A percentile compares a stretch with the other conserved stretches of the same genome.
Evolutionary conservation across 1,284 basidiomycete species (phyloP).

Genomic region (Coriolopsis trogii): DNA sequence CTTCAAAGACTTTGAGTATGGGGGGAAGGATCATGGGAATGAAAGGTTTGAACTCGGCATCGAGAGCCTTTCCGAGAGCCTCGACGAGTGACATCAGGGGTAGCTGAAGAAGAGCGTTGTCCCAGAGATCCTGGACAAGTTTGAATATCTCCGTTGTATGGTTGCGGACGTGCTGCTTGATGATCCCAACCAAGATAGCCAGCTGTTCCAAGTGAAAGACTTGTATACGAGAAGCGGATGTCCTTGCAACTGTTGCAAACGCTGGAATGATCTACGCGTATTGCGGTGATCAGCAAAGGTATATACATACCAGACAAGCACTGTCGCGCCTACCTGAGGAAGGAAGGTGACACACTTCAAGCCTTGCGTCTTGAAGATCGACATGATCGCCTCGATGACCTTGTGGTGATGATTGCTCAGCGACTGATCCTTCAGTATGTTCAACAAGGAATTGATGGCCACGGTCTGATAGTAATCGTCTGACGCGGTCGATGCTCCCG

Average conservation of each 20-base stretch:
- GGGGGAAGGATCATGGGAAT: slow-evolving; percentile 92
- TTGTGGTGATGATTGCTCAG: slow-evolving; percentile 87
- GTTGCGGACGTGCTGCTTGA: slow-evolving; percentile 97
- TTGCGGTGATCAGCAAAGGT: slow-evolving; percentile 1
- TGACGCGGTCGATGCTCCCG: slow-evolving; percentile 52
- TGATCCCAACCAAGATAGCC: slow-evolving; percentile 94
- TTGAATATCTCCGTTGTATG: slow-evolving; percentile 85
- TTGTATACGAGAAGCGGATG: slow-evolving; percentile 81
- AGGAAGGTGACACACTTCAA: slow-evolving; percentile 96
- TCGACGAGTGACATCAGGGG: slow-evolving; percentile 95
- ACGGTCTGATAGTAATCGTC: slow-evolving; percentile 99
- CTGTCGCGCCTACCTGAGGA: slow-evolving; percentile 69
- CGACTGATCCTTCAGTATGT: slow-evolving; percentile 89
- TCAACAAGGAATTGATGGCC: slow-evolving; percentile 88
- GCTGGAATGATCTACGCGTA: slow-evolving; percentile 90
- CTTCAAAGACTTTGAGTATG: slow-evolving; percentile 90
- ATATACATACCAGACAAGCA: not conserved
- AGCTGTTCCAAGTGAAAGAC: slow-evolving; percentile 97
- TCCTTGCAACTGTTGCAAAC: slow-evolving; percentile 88
- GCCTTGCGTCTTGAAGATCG: slow-evolving; percentile 98
- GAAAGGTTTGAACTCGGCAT: slow-evolving; percentile 98
- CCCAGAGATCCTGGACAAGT: slow-evolving; percentile 90
- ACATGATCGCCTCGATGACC: slow-evolving; percentile 98
- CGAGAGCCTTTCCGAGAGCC: slow-evolving; percentile 92
- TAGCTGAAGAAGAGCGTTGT: slow-evolving; percentile 83